A percentile compares a stretch with the other conserved stretches of the same genome.
These are phyloP conservation scores for Xylariaceae sp. DNA, from an alignment of 2,329 filamentous ascomycete species.

Conservation along the genomic window DNA sequence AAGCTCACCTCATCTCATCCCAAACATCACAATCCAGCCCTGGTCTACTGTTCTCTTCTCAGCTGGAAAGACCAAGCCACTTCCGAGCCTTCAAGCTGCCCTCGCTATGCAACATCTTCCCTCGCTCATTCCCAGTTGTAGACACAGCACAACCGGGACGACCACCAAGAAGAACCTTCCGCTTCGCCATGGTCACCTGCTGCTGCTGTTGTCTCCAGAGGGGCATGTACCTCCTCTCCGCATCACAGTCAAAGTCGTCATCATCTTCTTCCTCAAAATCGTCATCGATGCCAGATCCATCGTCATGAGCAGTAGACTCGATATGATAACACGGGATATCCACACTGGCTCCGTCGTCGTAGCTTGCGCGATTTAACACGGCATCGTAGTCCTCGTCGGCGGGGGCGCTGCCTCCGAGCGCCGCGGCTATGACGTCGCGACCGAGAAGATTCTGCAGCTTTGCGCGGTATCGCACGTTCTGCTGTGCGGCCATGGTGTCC, in stretches of 20 bases:
- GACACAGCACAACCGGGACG: too few species aligned
- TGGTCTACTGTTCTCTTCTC: too few species aligned
- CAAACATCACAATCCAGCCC: too few species aligned
- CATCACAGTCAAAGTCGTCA: too few species aligned
- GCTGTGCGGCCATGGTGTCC: slow-evolving; percentile 20
- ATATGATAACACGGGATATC: too few species aligned
- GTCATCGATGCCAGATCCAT: slow-evolving; percentile 28
- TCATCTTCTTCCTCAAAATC: slow-evolving; percentile 25
- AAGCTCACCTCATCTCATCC: too few species aligned
- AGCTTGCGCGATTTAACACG: too few species aligned
- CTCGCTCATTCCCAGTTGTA: background rate
- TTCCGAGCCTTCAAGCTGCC: slow-evolving; percentile 49
- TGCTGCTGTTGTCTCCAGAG: slow-evolving; percentile 31
- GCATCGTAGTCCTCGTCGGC: slow-evolving; percentile 7
- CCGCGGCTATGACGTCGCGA: slow-evolving; percentile 9
- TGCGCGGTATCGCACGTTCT: slow-evolving; percentile 24
- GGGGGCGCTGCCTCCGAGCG: too few species aligned
- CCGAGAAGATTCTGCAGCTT: slow-evolving; percentile 27
- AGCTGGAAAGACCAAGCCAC: slow-evolving; percentile 45
- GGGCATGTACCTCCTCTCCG: slow-evolving; percentile 50
- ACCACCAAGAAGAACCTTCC: too few species aligned
- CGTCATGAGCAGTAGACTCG: background rate
- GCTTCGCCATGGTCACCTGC: too few species aligned
- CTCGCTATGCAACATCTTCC: slow-evolving; percentile 33
- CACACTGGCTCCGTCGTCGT: too few species aligned